A percentile compares a stretch with the other conserved stretches of the same genome.
Conservation (phyloP, 1,284 basidiomycete genomes). For the Ceratobasidium sp. region DNA sequence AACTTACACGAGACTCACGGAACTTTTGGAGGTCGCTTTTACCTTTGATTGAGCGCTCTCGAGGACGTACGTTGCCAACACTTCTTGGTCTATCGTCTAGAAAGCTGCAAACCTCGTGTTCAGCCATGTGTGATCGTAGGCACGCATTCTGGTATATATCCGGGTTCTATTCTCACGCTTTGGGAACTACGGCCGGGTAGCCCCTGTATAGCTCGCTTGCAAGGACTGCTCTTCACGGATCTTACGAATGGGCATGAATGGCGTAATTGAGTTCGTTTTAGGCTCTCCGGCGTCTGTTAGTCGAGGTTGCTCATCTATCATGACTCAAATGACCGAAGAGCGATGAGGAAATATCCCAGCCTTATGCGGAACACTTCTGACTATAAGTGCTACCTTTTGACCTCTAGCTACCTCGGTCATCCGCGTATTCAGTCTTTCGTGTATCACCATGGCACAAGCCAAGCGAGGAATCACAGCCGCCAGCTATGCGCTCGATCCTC, state of each 20-base stretch:
- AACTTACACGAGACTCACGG: no score
- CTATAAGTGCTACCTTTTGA: not conserved
- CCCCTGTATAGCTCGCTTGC: no score
- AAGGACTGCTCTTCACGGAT: not conserved
- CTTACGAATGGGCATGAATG: not conserved
- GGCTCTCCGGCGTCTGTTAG: not conserved
- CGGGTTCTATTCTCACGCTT: no score
- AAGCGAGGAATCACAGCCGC: not conserved
- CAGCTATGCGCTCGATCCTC: not conserved
- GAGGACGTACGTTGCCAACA: no score
- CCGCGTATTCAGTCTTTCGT: not conserved
- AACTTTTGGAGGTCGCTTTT: no score
- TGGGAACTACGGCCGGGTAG: no score
- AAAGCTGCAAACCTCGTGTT: no score
- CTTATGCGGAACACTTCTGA: not conserved
- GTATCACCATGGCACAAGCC: not conserved
- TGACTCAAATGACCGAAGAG: not conserved
- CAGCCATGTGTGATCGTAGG: no score
- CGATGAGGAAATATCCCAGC: not conserved
- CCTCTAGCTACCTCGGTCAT: not conserved
- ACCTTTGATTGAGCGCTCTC: no score
- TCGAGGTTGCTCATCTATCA: not conserved
- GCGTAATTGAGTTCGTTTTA: slow-evolving; percentile 1
- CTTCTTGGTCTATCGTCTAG: no score
- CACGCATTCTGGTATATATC: no score